A percentile compares a stretch with the other conserved stretches of the same genome.
Conservation (phyloP, 805 yeast genomes). For the Spencermartinsiella europaea region DNA sequence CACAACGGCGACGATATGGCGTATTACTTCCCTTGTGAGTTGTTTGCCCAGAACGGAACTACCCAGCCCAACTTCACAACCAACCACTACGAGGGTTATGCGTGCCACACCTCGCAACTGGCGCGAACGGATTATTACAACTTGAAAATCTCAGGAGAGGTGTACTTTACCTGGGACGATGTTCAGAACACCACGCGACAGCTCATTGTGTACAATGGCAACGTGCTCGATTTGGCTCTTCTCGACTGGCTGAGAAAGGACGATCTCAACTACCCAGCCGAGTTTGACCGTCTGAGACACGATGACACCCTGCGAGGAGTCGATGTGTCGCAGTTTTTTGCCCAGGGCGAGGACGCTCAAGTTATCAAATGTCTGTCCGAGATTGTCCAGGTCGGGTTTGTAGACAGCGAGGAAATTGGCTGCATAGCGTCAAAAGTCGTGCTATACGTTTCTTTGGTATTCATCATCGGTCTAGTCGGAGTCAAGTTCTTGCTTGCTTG, state of each 20-base stretch:
- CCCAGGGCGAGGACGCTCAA: slow-evolving; percentile 59
- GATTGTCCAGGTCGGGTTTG: slow-evolving; percentile 62
- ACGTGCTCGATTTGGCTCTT: slow-evolving; percentile 75
- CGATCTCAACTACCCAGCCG: slow-evolving; percentile 65
- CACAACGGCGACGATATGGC: slow-evolving; percentile 58
- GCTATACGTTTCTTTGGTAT: slow-evolving; percentile 70
- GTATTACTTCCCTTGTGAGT: slow-evolving; percentile 94
- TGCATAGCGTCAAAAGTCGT: slow-evolving; percentile 89
- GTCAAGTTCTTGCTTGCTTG: slow-evolving; percentile 80
- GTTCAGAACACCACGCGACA: slow-evolving; percentile 63
- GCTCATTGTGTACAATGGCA: slow-evolving; percentile 83
- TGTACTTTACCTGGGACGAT: slow-evolving; percentile 89
- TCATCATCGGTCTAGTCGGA: slow-evolving; percentile 75
- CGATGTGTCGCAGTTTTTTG: slow-evolving; percentile 72
- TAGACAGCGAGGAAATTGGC: slow-evolving; percentile 87
- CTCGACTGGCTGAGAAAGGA: slow-evolving; percentile 68
- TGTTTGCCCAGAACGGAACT: slow-evolving; percentile 66
- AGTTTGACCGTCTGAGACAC: slow-evolving; percentile 59
- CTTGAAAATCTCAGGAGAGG: slow-evolving; percentile 60
- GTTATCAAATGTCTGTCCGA: slow-evolving; percentile 81
- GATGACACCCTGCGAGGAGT: slow-evolving; percentile 59
- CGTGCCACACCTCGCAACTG: slow-evolving; percentile 72
- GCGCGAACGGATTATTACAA: slow-evolving; percentile 68
- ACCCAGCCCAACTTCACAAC: slow-evolving; percentile 55
- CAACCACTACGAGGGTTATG: slow-evolving; percentile 73